phyloP scores from a whole-genome alignment of 345 rosid species.

The Citrus medica region DNA sequence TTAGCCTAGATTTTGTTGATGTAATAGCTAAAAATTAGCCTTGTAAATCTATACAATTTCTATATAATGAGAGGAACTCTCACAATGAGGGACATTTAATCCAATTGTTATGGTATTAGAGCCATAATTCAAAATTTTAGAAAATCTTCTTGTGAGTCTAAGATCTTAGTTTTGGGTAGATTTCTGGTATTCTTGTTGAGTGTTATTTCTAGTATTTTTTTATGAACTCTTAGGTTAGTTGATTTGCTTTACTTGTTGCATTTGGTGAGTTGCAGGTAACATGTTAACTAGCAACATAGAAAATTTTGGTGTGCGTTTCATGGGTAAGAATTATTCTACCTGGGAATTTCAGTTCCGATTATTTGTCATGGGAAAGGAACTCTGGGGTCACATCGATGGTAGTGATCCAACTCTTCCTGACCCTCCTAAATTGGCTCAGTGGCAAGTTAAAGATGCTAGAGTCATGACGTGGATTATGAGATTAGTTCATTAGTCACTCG shows the following conservation, averaged over 20 bases:
- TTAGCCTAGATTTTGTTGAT: background rate
- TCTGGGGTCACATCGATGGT: background rate
- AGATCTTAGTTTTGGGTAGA: too few relatives aligned
- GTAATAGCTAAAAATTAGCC: background rate
- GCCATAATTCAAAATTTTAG: background rate
- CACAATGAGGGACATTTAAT: background rate
- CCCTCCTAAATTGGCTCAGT: background rate
- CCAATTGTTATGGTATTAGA: background rate
- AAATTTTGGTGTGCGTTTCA: background rate
- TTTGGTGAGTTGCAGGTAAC: background rate
- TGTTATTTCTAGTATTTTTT: too few relatives aligned
- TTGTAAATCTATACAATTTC: background rate
- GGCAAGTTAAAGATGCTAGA: constrained; percentile 1
- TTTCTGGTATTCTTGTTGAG: too few relatives aligned
- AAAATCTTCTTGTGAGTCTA: too few relatives aligned
- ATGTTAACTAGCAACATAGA: background rate
- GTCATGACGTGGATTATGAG: background rate
- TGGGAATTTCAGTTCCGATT: constrained; percentile 16
- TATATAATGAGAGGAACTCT: background rate
- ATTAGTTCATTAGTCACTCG: background rate
- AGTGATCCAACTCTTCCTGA: background rate
- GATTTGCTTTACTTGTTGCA: background rate
- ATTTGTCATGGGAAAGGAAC: background rate
- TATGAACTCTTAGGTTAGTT: too few relatives aligned
- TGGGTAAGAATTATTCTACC: constrained; percentile 2